Percentiles rank a stretch among this genome's conserved stretches.
Conservation (phyloP, 306 rosid species). For the Vigna hirtella region DNA sequence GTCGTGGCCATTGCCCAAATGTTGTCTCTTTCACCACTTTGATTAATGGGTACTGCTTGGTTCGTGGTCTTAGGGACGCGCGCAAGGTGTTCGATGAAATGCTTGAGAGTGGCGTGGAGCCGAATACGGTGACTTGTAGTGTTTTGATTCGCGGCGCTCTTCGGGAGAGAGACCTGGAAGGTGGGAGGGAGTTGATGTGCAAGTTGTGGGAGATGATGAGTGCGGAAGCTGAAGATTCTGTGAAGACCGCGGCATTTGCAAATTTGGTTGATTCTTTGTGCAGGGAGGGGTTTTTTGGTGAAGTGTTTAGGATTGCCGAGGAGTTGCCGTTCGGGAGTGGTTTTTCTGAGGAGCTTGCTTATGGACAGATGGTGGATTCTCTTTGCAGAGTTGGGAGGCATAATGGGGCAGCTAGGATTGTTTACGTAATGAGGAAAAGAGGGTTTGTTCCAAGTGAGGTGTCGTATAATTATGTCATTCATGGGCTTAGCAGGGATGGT, state of each 20-base stretch:
- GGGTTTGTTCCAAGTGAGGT: slow-evolving; percentile 65
- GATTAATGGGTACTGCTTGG: slow-evolving; percentile 67
- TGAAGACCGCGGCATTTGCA: slow-evolving; percentile 68
- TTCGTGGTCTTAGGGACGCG: slow-evolving; percentile 56
- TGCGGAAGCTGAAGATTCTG: slow-evolving; percentile 50
- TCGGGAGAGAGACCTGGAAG: slow-evolving; percentile 56
- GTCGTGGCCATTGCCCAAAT: slow-evolving; percentile 76
- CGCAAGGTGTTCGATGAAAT: slow-evolving; percentile 83
- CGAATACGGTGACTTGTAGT: slow-evolving; percentile 68
- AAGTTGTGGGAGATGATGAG: slow-evolving; percentile 72
- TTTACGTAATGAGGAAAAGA: slow-evolving; percentile 71
- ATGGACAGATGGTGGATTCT: slow-evolving; percentile 83
- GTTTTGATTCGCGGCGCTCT: slow-evolving; percentile 67
- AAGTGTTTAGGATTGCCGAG: slow-evolving; percentile 72
- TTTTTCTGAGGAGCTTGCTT: slow-evolving; percentile 62
- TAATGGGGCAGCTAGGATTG: slow-evolving; percentile 82
- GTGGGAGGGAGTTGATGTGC: slow-evolving; percentile 59
- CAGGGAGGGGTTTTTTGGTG: slow-evolving; percentile 66
- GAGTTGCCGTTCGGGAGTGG: slow-evolving; percentile 66
- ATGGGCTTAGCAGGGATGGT: slow-evolving; percentile 86
- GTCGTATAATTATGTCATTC: slow-evolving; percentile 68
- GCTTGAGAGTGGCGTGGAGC: slow-evolving; percentile 59
- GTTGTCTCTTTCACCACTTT: slow-evolving; percentile 78
- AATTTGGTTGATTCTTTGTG: slow-evolving; percentile 75
- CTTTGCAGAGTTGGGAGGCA: slow-evolving; percentile 72